Percentiles rank a stretch among this genome's conserved stretches.
These are phyloP conservation scores for Neostapfia colusana DNA, from an alignment of 176 grass and related monocot species.

Conservation along the genomic window DNA sequence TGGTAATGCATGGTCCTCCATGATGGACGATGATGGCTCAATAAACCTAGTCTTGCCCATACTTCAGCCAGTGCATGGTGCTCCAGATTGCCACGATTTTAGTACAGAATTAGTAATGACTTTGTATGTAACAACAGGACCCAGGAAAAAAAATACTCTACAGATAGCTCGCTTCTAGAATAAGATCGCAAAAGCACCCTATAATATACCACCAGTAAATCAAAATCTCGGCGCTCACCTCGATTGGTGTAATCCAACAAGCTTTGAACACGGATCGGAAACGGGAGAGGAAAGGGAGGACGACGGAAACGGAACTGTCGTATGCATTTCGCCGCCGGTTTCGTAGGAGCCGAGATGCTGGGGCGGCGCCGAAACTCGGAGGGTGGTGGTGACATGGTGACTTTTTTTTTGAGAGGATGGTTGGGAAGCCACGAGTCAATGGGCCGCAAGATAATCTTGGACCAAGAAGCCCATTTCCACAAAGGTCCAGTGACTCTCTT, in stretches of 20 bases:
- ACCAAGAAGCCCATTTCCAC: not conserved
- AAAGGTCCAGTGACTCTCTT: not conserved
- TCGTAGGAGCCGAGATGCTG: conserved; percentile 8
- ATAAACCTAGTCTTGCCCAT: not conserved
- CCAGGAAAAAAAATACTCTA: too few species aligned
- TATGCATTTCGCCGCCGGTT: conserved; percentile 34
- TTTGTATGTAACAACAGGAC: too few species aligned
- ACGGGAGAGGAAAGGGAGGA: not conserved
- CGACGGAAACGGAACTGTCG: conserved; percentile 16
- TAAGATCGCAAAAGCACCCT: not conserved
- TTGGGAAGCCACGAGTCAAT: not conserved
- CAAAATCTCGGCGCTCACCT: conserved; percentile 22
- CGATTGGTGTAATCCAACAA: not conserved
- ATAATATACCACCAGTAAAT: not conserved
- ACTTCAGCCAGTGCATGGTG: not conserved
- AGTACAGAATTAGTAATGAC: not conserved
- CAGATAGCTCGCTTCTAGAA: not conserved
- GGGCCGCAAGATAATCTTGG: not conserved
- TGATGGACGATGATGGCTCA: conserved; percentile 19
- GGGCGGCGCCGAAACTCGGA: conserved; percentile 19
- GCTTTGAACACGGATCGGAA: not conserved
- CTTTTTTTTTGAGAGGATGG: too few species aligned
- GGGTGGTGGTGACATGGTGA: conserved; percentile 13
- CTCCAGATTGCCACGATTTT: conserved; percentile 3
- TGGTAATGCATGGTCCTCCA: not conserved